Percentiles rank a stretch among this genome's conserved stretches.
Evolutionary conservation across 768 basidiomycete genomes (phyloP).

Genomic region (Lyophyllum shimeji): DNA sequence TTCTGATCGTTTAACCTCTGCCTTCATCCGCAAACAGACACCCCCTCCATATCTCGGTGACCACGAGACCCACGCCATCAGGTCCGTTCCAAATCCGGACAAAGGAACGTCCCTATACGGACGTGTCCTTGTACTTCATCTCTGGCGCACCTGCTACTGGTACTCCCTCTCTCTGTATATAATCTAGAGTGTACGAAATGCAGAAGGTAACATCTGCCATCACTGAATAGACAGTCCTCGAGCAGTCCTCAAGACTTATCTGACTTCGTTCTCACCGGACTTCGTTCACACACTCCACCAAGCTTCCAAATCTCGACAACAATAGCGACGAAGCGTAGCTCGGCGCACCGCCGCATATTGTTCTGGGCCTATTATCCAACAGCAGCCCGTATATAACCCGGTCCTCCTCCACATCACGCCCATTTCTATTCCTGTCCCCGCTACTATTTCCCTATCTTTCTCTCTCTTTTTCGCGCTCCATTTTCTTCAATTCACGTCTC

Average conservation of each 20-base stretch:
- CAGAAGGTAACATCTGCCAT: slow-evolving; percentile 6
- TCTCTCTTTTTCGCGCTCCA: slow-evolving; percentile 6
- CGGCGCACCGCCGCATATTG: slow-evolving; percentile 8
- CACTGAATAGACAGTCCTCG: slow-evolving; percentile 7
- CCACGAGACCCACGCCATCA: slow-evolving; percentile 4
- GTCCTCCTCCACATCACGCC: background rate
- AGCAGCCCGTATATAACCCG: slow-evolving; percentile 13
- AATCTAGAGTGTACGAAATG: slow-evolving; percentile 19
- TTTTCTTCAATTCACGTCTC: background rate
- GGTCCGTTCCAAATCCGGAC: slow-evolving; percentile 20
- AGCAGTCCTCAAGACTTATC: background rate
- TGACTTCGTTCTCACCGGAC: background rate
- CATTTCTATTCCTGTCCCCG: slow-evolving; percentile 6
- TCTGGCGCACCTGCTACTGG: slow-evolving; percentile 1
- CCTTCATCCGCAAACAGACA: slow-evolving; percentile 6
- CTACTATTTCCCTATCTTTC: slow-evolving; percentile 2
- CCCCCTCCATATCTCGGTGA: background rate
- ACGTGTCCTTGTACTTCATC: slow-evolving; percentile 29
- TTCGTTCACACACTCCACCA: slow-evolving; percentile 4
- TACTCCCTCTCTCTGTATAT: slow-evolving; percentile 24
- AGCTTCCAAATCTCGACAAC: slow-evolving; percentile 10
- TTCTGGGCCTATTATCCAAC: slow-evolving; percentile 14
- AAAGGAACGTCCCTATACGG: slow-evolving; percentile 30
- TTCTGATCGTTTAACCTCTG: background rate
- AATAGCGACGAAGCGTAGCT: slow-evolving; percentile 8